Base-by-base conservation (phyloP, 2,329 filamentous ascomycete species). In the Macroventuria anomochaeta region DNA sequence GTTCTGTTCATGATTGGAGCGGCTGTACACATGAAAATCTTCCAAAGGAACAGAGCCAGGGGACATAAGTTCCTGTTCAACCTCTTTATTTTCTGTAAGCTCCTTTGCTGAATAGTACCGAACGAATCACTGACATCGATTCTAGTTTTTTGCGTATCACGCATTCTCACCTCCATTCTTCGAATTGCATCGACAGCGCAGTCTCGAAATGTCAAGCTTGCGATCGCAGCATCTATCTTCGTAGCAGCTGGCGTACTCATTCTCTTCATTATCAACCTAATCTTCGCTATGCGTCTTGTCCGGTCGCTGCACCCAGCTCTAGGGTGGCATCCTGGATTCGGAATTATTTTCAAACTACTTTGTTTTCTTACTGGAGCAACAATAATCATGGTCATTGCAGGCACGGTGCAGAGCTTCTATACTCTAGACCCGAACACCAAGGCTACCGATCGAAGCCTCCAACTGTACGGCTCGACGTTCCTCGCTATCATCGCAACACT, bases 261-360 rank as follows among this genome's bases (percentile, higher is more conserved):
- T 7, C 77, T 96, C 21, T 93, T 90, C 73, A 76, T 93, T 64
- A 78, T 91, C 74, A 95, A 96, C 75, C 76, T 96, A 34, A 77
- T 95, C 65, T 90, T 93, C 68, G 76, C 87, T 0, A 89, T 91
- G 74, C 86, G 91, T 38, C 81, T 96, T 21, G 74, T 95, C 15
- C 83, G 91, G 47, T 88, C 88, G 4, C 83, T 85, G 38, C 89
- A 93, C 66, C 90, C 90, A 0, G 68, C 72, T 2, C 70, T 91
- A 26, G 91, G 90, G 53, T 93, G 90, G 90, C 81, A 83, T 57
- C 79, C 75, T 20, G 63, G 75, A 1, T 78, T 85, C 20, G 79
- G 78, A 2, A 59, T 78, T 17, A 50, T 74, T 21, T 88, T 92
- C 72, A 82, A 80, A 55, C 67, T 79, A 23, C 71, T 91, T 20